A percentile compares a stretch with the other conserved stretches of the same genome.
These are phyloP conservation scores for Ceratocystis smalleyi DNA, from an alignment of 2,329 filamentous ascomycete species.

Conservation along the genomic window DNA sequence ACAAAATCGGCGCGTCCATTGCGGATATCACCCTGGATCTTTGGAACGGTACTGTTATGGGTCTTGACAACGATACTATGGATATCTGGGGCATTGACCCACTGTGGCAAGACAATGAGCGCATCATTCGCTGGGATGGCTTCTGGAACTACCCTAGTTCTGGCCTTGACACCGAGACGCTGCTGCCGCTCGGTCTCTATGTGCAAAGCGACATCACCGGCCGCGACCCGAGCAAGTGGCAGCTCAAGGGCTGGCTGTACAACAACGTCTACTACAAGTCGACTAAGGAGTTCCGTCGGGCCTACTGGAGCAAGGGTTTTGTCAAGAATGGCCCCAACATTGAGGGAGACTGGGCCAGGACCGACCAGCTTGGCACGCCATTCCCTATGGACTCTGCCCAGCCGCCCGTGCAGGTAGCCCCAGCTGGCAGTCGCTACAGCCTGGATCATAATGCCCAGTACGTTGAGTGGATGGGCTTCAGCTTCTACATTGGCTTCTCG, in stretches of 20 bases:
- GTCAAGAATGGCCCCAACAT: slow-evolving; percentile 24
- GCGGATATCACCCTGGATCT: slow-evolving; percentile 31
- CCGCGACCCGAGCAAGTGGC: slow-evolving; percentile 29
- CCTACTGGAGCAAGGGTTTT: slow-evolving; percentile 27
- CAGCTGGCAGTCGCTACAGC: slow-evolving; percentile 28
- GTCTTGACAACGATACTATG: slow-evolving; percentile 22
- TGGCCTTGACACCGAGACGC: slow-evolving; percentile 23
- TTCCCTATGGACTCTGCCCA: slow-evolving; percentile 25
- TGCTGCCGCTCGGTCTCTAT: slow-evolving; percentile 32
- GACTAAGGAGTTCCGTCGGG: slow-evolving; percentile 24
- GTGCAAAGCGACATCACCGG: slow-evolving; percentile 30
- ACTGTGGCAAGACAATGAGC: slow-evolving; percentile 27
- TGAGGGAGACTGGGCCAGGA: slow-evolving; percentile 25
- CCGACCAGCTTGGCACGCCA: slow-evolving; percentile 24
- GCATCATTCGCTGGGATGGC: slow-evolving; percentile 28
- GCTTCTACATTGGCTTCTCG: slow-evolving; percentile 34
- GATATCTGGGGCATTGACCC: slow-evolving; percentile 25
- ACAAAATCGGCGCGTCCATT: slow-evolving; percentile 25
- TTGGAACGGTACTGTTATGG: slow-evolving; percentile 25
- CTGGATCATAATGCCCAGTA: slow-evolving; percentile 32
- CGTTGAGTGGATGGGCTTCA: slow-evolving; percentile 38
- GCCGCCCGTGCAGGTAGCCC: slow-evolving; percentile 25
- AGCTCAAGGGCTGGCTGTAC: slow-evolving; percentile 30
- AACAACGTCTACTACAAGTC: slow-evolving; percentile 27
- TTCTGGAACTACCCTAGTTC: slow-evolving; percentile 28